phyloP scores from a whole-genome alignment of 306 rosid genomes.

The Cyclanthera cordifolia region DNA sequence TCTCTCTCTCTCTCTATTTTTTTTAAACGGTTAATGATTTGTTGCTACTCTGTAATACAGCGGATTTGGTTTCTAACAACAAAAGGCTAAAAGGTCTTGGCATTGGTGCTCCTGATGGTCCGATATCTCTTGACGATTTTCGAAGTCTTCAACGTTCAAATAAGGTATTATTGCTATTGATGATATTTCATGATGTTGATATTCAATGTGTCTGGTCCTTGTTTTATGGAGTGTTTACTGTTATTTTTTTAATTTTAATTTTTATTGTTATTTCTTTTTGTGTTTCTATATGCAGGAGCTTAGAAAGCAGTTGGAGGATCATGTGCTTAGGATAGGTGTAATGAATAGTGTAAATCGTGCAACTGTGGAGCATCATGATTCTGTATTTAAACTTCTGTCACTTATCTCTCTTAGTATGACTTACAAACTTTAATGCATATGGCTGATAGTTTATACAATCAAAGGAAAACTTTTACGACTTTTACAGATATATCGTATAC shows the following conservation, averaged over 20 bases:
- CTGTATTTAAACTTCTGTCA: slow-evolving; percentile 30
- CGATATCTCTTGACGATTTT: slow-evolving; percentile 93
- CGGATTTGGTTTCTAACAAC: slow-evolving; percentile 46
- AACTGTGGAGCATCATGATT: slow-evolving; percentile 47
- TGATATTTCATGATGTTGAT: neutral
- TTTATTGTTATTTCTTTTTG: no score
- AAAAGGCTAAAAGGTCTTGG: slow-evolving; percentile 92
- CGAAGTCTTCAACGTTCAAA: slow-evolving; percentile 91
- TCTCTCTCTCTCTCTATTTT: neutral
- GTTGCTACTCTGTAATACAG: slow-evolving; percentile 27
- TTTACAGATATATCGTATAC: no score
- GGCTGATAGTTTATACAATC: no score
- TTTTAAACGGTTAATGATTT: no score
- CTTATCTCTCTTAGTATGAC: neutral
- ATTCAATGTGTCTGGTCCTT: neutral
- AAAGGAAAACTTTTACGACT: no score
- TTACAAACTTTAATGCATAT: neutral
- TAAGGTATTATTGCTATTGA: slow-evolving; percentile 28
- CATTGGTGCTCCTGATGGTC: slow-evolving; percentile 93
- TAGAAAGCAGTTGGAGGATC: slow-evolving; percentile 87
- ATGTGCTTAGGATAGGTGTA: slow-evolving; percentile 48
- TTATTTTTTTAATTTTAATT: no score
- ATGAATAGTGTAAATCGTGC: slow-evolving; percentile 51
- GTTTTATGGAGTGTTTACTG: neutral
- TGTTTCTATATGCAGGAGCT: slow-evolving; percentile 46